Conservation (phyloP, 148 eudicot genomes). For the Rhododendron kiyosumense region DNA sequence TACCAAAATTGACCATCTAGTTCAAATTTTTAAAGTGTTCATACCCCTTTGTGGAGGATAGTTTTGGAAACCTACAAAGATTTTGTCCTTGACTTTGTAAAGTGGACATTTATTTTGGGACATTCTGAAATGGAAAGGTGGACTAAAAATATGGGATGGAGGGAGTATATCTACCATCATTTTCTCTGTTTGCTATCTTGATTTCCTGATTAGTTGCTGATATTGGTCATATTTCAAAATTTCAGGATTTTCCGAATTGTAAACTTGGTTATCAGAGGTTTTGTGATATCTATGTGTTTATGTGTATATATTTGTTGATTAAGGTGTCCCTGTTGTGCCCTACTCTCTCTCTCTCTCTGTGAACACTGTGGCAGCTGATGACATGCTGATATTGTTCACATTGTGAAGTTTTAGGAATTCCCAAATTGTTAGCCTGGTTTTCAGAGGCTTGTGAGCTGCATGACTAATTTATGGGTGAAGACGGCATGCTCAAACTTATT, state of each 20-base stretch:
- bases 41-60: no score
- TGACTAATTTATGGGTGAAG: not conserved
- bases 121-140: no score
- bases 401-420: not conserved
- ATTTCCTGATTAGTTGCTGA: not conserved
- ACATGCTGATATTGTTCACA: not conserved
- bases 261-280: not conserved
- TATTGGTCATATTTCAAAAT: not conserved
- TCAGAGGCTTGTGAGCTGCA: not conserved
- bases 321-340: not conserved
- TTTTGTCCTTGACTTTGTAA: no score
- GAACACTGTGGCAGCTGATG: not conserved
- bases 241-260: not conserved
- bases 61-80: no score
- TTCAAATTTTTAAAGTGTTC: no score
- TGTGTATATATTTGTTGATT: not conserved
- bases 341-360: not conserved
- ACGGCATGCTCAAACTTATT: conserved; percentile 2
- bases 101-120: no score
- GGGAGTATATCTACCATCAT: not conserved
- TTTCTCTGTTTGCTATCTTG: not conserved
- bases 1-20: no score
- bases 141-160: not conserved
- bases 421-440: not conserved
- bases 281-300: not conserved